Base-by-base conservation (phyloP, 805 yeast species). In the Blastobotrys peoriensis region DNA sequence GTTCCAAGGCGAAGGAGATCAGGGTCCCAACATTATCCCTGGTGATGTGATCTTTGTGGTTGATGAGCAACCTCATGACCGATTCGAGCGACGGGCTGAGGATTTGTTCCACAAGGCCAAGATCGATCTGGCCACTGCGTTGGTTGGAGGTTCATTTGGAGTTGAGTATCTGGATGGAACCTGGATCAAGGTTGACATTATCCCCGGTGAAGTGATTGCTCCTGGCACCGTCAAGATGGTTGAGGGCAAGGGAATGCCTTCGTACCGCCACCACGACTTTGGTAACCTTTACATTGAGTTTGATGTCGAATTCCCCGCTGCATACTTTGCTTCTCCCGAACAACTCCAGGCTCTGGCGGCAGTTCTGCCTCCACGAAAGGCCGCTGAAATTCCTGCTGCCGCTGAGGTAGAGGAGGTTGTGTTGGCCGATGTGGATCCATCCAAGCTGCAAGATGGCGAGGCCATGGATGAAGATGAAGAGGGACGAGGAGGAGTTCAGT, bases 221-320 rank as follows among this genome's bases (percentile, higher is more conserved):
- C 97, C 98, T 41, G 95, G 86, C 52, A 64, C 72, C 35, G 71
- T 81, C 58, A 89, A 87, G 69, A 87, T 87, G 44, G 70, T 93
- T 52, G 87, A 83, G 56, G 86, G 81, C 59, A 89, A 91, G 68
- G 99, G 99, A 80, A 93, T 93, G 98, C 99, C 98, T 55, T 71
- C 91, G 54, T 82, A 75, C 69, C 81, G 93, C 69, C 82, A 77
- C 63, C 95, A 95, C 64, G 86, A 88, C 52, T 74, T 65, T 59
- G 99, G 99, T 68, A 79, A 87, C 70, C 75, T 93, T 70, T 79
- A 86, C 59, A 70, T 93, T 56, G 82, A 85, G 63, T 93, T 93
- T 69, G 80, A 79, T 53, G 76, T 93, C 59, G 87, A 84, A 63
- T 93, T 93, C 86, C 99, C 99, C 53, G 62, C 64, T 43, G 67